Evolutionary conservation across 768 basidiomycete species (phyloP), one percentile per base, ranked within the genome.

Genomic region (Lepiota brunneoincarnata): DNA sequence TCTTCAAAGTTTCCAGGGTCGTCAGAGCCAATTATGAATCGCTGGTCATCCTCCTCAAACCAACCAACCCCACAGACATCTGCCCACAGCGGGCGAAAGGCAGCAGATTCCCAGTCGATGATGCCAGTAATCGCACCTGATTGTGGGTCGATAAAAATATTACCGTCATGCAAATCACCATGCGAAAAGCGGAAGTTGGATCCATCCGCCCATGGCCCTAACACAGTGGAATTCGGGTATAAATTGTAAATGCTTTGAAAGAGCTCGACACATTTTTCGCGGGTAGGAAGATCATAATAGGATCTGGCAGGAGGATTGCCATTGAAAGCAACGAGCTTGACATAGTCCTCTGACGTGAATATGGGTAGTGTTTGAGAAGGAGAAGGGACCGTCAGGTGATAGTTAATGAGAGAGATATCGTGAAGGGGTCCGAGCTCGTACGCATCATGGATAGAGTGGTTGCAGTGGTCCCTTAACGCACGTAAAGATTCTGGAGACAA

Each of bases 121-220:
- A 61, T 40, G 23, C 57, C 57, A 2, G 57, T 58, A 38, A 61
- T 58, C 36, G 59, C 52, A 11, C 61, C 61, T 0, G 59, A 47
- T 48, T 59, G 26, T 2, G 61, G 59, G 49, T 60, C 59, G 15
- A 62, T 54, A 46, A 62, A 49, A 20, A 61, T 58, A 35, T 60
- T 62, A 24, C 47, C 57, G 7, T 55, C 54, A 45, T 42, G 61
- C 49, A 60, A 49, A 45, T 59, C 59, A 37, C 56, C 52, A 53
- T 59, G 60, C 11, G 54, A 28, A 26, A 52, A 57, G 38, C 54
- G 18, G 45, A 58, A 58, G 38, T 51, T 55, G 38, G 42, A 49
- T 41, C 9, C n/a, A 36, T 54, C 57, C 18, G 39, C 52, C 20
- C 28, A 36, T 18, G 46, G 57, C 12, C 57, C 57, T 18, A 58